Conservation (phyloP, 2,329 filamentous ascomycete species). For the Biscogniauxia mediterranea region DNA sequence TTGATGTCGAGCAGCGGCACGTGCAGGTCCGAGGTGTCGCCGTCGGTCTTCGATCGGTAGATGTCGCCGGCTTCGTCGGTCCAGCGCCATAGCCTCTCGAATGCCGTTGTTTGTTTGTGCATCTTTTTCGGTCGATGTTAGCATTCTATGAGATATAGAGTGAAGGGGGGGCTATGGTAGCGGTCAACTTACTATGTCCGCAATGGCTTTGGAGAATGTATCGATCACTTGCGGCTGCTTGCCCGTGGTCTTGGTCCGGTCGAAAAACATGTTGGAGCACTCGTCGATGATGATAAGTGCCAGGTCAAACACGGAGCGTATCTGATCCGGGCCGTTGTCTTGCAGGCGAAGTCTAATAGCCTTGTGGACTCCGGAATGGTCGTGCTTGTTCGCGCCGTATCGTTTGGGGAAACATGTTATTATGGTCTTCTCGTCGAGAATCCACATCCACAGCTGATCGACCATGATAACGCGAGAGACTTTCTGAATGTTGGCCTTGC, state of each 20-base stretch:
- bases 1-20: slow-evolving; percentile 40
- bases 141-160: background rate
- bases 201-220: slow-evolving; percentile 42
- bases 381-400: slow-evolving; percentile 41
- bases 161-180: background rate
- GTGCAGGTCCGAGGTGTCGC: slow-evolving; percentile 25
- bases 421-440: slow-evolving; percentile 38
- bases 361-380: slow-evolving; percentile 41
- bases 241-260: slow-evolving; percentile 33
- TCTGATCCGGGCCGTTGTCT: slow-evolving; percentile 22
- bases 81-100: slow-evolving; percentile 38
- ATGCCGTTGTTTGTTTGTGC: slow-evolving; percentile 39
- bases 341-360: slow-evolving; percentile 36
- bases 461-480: slow-evolving; percentile 38
- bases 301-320: slow-evolving; percentile 41
- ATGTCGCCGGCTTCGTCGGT: slow-evolving; percentile 24
- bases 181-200: slow-evolving; percentile 35
- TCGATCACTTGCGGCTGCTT: slow-evolving; percentile 40
- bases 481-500: slow-evolving; percentile 9
- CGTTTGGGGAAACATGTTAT: slow-evolving; percentile 42
- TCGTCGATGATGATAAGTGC: slow-evolving; percentile 42
- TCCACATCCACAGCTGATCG: slow-evolving; percentile 45
- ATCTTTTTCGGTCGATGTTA: slow-evolving; percentile 27
- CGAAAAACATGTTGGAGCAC: slow-evolving; percentile 41
- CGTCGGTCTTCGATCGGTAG: slow-evolving; percentile 20